Base-by-base conservation (phyloP, 495 filamentous ascomycete species). In the Hypoxylon rickii region DNA sequence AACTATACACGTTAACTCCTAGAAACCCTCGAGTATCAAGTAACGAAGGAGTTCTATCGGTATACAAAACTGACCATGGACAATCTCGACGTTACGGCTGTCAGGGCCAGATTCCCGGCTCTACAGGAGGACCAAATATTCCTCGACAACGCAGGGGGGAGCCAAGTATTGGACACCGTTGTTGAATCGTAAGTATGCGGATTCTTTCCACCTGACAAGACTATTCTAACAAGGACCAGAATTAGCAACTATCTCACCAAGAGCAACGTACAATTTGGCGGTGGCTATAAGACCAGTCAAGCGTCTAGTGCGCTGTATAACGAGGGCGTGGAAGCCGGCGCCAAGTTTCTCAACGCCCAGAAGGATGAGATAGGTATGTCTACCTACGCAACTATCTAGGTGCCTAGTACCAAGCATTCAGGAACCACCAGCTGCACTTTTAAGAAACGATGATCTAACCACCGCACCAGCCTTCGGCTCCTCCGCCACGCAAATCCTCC, bases 121-220 rank as follows among this genome's bases (percentile, higher is more conserved):
- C 65, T 90, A 37, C 48, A 79, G 18, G 76, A 83, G 55, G 72
- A 82, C 31, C 86, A 90, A 60, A 75, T 90, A 26, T 89, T 80
- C 65, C 78, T 90, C 60, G 87, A 91, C 61, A 90, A 90, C 61
- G 87, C 88, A 3, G 87, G 86, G 16, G 88, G 87, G 36, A 89
- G 81, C 65, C 88, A 90, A 61, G 74, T 81, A 1, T 70, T 92
- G 2, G 80, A 78, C 17, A 66, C 75, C 12, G 88, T 89, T 6
- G 79, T 86, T 12, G 78, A 88, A 29, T 77, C 82, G 87, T 89
- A 69, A 65, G 76, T 69, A 47, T 40, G 44, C 19, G n/a, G 18
- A 33, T 7, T 32, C 7, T 8, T 26, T 8, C 21, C 13, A 22
- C 26, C 46, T 16, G 51, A 29, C 3, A 12, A n/a, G 12, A 5